Percentiles rank a stretch among this genome's conserved stretches.
Evolutionary conservation across 805 yeast species (phyloP).

Genomic region (Ogataea ganodermae): DNA sequence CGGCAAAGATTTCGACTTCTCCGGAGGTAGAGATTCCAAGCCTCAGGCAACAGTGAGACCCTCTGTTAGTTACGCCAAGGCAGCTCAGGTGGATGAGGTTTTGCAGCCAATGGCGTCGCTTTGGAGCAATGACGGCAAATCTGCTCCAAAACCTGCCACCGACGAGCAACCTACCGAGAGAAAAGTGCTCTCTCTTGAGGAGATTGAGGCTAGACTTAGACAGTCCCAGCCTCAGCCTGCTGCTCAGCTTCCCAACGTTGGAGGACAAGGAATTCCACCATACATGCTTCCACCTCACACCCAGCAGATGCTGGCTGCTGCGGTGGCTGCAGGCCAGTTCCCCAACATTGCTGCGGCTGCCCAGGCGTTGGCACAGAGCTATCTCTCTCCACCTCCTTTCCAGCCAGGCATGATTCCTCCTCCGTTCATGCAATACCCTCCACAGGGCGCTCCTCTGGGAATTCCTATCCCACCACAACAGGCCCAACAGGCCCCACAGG

Average conservation of each 20-base stretch:
- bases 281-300: slow-evolving; percentile 35
- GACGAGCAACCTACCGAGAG: slow-evolving; percentile 30
- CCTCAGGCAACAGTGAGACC: slow-evolving; percentile 24
- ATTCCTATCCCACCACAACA: slow-evolving; percentile 7
- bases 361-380: slow-evolving; percentile 35
- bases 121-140: slow-evolving; percentile 50
- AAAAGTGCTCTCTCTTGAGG: slow-evolving; percentile 72
- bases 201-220: slow-evolving; percentile 77
- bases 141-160: slow-evolving; percentile 26
- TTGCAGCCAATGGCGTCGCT: slow-evolving; percentile 72
- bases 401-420: slow-evolving; percentile 29
- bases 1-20: slow-evolving; percentile 69
- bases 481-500: slow-evolving; percentile 18
- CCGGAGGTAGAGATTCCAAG: slow-evolving; percentile 34
- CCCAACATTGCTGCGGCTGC: slow-evolving; percentile 35
- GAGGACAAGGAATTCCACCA: slow-evolving; percentile 25
- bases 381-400: slow-evolving; percentile 29
- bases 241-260: slow-evolving; percentile 18
- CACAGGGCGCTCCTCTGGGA: slow-evolving; percentile 22
- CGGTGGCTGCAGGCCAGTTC: slow-evolving; percentile 37
- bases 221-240: slow-evolving; percentile 38
- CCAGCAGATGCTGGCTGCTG: slow-evolving; percentile 33
- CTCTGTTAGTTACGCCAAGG: slow-evolving; percentile 44
- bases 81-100: slow-evolving; percentile 43
- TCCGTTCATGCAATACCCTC: slow-evolving; percentile 25